Evolutionary conservation across 1,139 yeast species (phyloP).

Genomic region (Saccharomyces hybrid): DNA sequence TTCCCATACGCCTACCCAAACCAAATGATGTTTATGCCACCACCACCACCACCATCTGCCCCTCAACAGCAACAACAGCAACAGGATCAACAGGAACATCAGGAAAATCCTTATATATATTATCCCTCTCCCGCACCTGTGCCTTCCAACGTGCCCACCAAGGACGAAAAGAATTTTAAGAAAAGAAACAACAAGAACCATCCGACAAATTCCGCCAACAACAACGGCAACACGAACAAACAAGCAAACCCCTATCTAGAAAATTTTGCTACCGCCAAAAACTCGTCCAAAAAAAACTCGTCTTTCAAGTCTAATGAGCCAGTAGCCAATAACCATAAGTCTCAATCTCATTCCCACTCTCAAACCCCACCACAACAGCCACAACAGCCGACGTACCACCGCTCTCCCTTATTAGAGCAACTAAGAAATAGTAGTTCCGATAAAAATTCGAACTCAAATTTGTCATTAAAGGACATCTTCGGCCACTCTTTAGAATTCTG

Average conservation of each 20-base stretch:
- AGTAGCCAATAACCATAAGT: not conserved
- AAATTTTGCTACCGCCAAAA: not conserved
- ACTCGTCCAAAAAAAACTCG: not conserved
- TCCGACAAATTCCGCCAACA: slow-evolving; percentile 4
- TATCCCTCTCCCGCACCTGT: not conserved
- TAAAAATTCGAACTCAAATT: slow-evolving; percentile 48
- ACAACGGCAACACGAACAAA: not conserved
- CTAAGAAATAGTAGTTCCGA: slow-evolving; percentile 50
- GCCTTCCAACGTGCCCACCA: slow-evolving; percentile 2
- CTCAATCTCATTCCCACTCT: not conserved
- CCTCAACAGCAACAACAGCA: slow-evolving; percentile 4
- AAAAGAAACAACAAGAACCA: not conserved
- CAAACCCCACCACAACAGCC: slow-evolving; percentile 9
- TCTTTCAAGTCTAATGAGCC: not conserved
- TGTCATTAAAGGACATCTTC: slow-evolving; percentile 62
- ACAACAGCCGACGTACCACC: slow-evolving; percentile 36
- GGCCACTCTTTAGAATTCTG: slow-evolving; percentile 91
- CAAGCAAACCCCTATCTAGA: slow-evolving; percentile 6
- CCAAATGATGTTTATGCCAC: slow-evolving; percentile 2
- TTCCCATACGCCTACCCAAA: not conserved
- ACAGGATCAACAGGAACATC: not conserved
- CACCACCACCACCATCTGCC: slow-evolving; percentile 1
- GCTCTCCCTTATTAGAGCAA: slow-evolving; percentile 81
- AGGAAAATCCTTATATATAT: not conserved
- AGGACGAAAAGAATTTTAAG: not conserved